Percentiles rank a stretch among this genome's conserved stretches.
Conservation (phyloP, 2,329 filamentous ascomycete species). For the Pseudocercospora pini-densiflorae region DNA sequence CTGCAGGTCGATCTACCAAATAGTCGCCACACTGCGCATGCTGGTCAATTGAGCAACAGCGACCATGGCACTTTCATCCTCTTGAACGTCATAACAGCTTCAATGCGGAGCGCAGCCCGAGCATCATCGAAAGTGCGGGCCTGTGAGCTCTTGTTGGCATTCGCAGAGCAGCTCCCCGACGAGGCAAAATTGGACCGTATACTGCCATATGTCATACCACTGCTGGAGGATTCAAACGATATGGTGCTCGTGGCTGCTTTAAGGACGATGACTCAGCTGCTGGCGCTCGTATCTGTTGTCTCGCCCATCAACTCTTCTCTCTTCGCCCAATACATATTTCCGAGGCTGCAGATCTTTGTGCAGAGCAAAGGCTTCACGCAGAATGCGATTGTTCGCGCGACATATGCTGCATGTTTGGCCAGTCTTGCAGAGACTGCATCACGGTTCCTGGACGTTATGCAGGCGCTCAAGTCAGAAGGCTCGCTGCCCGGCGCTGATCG, state of each 20-base stretch:
- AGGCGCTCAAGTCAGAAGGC: constrained; percentile 82
- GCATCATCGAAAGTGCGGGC: constrained; percentile 85
- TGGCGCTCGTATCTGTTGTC: constrained; percentile 85
- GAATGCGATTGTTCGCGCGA: constrained; percentile 76
- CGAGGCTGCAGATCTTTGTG: constrained; percentile 62
- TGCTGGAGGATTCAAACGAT: constrained; percentile 82
- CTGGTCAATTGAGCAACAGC: constrained; percentile 61
- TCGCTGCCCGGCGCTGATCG: constrained; percentile 78
- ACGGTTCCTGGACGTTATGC: constrained; percentile 87
- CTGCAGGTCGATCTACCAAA: constrained; percentile 86
- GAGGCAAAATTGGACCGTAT: constrained; percentile 95
- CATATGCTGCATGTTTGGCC: constrained; percentile 90
- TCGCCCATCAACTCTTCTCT: constrained; percentile 73
- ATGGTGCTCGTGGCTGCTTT: constrained; percentile 85
- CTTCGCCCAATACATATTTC: constrained; percentile 70
- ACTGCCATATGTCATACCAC: constrained; percentile 82
- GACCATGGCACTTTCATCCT: constrained; percentile 96
- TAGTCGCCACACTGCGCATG: constrained; percentile 72
- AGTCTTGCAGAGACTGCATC: constrained; percentile 85
- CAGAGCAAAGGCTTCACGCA: constrained; percentile 50
- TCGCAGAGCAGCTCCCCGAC: constrained; percentile 88
- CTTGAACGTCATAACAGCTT: constrained; percentile 84
- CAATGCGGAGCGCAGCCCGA: constrained; percentile 84
- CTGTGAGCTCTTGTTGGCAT: constrained; percentile 89
- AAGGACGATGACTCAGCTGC: constrained; percentile 83